Evolutionary conservation across 1,139 yeast genomes (phyloP), one percentile per base, ranked within the genome.

Genomic region (Barnettozyma hawaiiensis): DNA sequence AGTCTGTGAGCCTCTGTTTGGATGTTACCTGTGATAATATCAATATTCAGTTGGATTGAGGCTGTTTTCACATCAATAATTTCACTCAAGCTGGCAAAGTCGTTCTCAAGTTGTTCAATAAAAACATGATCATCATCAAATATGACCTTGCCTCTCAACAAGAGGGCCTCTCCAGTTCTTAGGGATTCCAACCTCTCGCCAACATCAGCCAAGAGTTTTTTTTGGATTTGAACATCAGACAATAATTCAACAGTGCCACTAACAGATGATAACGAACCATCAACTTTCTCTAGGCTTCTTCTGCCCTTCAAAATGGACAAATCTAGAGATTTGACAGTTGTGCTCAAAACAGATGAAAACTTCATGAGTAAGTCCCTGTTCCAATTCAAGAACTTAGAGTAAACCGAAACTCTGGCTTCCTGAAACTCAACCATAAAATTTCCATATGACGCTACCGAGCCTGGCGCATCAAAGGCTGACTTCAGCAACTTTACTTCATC

Each of bases 21-120:
- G 8, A 80, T 60, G 35, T 67, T 71, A 4, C 73, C 62, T 1
- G 64, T 50, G 19, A 81, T 62, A 0, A 67, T 55, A 14, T 69
- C 76, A 16, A 55, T 51, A 45, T 78, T 74, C 1, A 66, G 65
- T 7, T 67, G 62, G n/a, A 85, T 63, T 7, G 67, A 53, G 2
- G 51, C 49, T 5, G 60, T 54, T 49, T 75, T 75, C 28, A 62
- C 61, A 0, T 53, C 54, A 23, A 78, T 49, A 3, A 81, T 60
- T 18, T 75, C 70, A 1, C 57, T 50, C 9, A 85, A 58, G 6
- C 76, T 67, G 1, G 67, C 58, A 46, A 73, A 59, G 42, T 75
- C 77, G 44, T 67, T 70, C 22, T 76, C 81, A 2, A 86, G 52
- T 51, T 85, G 94, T 37, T 84, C 94, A 35, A 69, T 67, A 55